phyloP scores from a whole-genome alignment of 768 basidiomycete genomes.

The Clitopilus passeckerianus region DNA sequence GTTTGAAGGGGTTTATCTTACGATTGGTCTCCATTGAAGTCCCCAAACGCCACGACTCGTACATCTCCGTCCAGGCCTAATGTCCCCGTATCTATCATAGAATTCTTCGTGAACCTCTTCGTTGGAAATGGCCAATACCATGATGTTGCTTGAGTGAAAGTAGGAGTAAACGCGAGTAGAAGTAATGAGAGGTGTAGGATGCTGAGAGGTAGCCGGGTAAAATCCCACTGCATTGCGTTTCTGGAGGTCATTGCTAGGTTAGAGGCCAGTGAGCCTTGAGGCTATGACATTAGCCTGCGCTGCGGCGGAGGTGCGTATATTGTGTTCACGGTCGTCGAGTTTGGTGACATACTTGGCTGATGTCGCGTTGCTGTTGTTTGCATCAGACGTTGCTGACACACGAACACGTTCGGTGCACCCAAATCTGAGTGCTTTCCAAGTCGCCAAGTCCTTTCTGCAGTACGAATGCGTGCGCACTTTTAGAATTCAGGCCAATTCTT shows the following conservation, averaged over 20 bases:
- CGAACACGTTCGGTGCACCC: neutral
- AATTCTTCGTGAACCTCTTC: slow-evolving; percentile 82
- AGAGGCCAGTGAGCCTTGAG: neutral
- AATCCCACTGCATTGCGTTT: neutral
- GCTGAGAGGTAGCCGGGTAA: neutral
- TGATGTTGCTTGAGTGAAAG: neutral
- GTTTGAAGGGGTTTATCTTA: slow-evolving; percentile 33
- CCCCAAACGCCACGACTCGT: slow-evolving; percentile 84
- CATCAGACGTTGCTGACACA: neutral
- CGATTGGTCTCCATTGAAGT: slow-evolving; percentile 97
- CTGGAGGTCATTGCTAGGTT: neutral
- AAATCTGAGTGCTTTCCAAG: no score
- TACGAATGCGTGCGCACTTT: no score
- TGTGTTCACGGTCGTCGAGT: neutral
- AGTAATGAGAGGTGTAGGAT: neutral
- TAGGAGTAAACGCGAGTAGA: neutral
- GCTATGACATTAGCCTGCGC: neutral
- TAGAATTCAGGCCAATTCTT: no score
- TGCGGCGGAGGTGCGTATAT: neutral
- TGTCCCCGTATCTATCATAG: slow-evolving; percentile 73
- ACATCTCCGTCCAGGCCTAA: slow-evolving; percentile 72
- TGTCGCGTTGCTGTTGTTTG: neutral
- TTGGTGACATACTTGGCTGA: neutral
- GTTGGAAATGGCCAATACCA: slow-evolving; percentile 75
- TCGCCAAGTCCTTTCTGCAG: neutral